These are phyloP conservation scores for Plasmodium blacklocki DNA, from an alignment of 169 alveolate species.

Conservation along the genomic window DNA sequence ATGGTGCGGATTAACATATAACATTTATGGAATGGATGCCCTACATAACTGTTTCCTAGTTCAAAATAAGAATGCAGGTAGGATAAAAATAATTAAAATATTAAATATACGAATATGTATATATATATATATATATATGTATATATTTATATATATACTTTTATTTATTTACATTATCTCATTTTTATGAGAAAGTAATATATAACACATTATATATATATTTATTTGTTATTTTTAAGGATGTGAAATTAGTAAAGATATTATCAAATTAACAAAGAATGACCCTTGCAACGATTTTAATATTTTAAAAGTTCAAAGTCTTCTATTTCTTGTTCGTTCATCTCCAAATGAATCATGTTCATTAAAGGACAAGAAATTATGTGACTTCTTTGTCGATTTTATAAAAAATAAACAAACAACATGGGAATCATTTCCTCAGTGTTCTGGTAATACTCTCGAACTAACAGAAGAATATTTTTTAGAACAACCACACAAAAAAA, in stretches of 20 bases:
- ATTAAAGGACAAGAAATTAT: constrained; percentile 46
- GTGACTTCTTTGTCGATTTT: constrained; percentile 63
- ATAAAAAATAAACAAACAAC: constrained; percentile 35
- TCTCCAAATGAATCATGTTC: constrained; percentile 40
- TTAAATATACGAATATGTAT: too few relatives aligned
- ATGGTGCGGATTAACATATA: constrained; percentile 46
- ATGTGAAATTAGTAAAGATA: constrained; percentile 40
- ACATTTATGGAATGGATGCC: constrained; percentile 65
- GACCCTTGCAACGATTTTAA: constrained; percentile 53
- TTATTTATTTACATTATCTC: neutral
- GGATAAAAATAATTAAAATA: neutral
- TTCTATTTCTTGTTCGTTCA: constrained; percentile 45
- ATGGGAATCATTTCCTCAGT: constrained; percentile 43
- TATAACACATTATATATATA: neutral
- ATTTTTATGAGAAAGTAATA: neutral
- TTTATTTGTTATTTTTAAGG: constrained; percentile 13
- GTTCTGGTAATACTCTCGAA: constrained; percentile 42
- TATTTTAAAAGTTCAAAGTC: constrained; percentile 41
- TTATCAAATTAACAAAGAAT: constrained; percentile 21
- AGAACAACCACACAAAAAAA: constrained; percentile 30
- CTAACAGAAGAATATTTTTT: constrained; percentile 41
- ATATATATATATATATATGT: neutral
- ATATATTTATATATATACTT: neutral
- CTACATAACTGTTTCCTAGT: constrained; percentile 38
- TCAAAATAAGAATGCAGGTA: constrained; percentile 39